Evolutionary conservation across 305 asterid genomes (phyloP).

Genomic region (Fraxinus latifolia): DNA sequence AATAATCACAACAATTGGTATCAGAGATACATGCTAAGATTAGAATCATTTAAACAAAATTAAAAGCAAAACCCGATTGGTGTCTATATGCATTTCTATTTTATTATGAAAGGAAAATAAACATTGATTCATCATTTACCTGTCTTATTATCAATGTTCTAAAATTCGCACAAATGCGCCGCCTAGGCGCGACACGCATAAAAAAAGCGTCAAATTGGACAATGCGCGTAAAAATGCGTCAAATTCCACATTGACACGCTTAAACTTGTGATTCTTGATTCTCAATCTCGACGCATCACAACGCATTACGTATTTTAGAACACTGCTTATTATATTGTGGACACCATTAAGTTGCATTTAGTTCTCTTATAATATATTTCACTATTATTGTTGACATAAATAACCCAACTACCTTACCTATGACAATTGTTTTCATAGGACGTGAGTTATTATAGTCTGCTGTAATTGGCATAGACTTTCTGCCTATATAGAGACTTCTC

Average conservation of each 20-base stretch:
- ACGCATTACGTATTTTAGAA: too few species aligned
- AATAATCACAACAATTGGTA: too few species aligned
- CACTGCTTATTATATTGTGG: background rate
- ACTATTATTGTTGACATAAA: background rate
- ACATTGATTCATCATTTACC: background rate
- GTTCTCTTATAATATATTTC: background rate
- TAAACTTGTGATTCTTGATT: too few species aligned
- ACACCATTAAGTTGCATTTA: background rate
- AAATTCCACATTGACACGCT: too few species aligned
- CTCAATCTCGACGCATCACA: too few species aligned
- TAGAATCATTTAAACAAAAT: too few species aligned
- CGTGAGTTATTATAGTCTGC: background rate
- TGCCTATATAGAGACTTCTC: background rate
- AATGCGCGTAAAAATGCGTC: too few species aligned
- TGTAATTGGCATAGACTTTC: background rate
- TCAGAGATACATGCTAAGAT: too few species aligned
- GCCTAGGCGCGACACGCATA: too few species aligned
- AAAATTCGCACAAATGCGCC: too few species aligned
- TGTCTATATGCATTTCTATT: background rate
- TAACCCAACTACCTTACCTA: background rate
- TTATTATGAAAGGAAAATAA: background rate
- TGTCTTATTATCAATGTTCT: background rate
- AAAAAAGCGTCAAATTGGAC: too few species aligned
- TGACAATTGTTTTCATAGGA: background rate
- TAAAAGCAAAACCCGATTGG: too few species aligned